These are phyloP conservation scores for Sporisorium graminicola DNA, from an alignment of 1,284 basidiomycete genomes.

Conservation along the genomic window DNA sequence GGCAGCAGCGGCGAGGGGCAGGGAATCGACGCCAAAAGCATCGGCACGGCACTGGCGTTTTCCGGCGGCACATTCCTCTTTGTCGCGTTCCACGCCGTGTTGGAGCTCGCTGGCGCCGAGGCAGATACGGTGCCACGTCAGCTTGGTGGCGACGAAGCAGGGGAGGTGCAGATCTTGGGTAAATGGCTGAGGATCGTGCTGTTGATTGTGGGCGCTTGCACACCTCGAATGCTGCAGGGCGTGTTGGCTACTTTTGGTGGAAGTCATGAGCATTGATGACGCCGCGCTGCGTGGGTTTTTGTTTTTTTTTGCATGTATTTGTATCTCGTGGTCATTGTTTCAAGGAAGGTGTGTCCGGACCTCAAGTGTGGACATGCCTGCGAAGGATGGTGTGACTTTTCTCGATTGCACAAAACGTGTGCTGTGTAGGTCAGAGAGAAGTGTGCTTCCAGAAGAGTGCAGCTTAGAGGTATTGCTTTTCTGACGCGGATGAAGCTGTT, in stretches of 20 bases:
- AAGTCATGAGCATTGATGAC: slow-evolving; percentile 31
- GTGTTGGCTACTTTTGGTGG: slow-evolving; percentile 18
- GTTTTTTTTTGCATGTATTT: too few species aligned
- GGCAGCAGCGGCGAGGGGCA: neutral
- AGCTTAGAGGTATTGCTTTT: slow-evolving; percentile 27
- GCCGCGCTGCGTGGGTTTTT: neutral
- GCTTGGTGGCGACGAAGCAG: neutral
- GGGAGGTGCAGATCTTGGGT: slow-evolving; percentile 36
- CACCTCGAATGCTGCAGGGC: slow-evolving; percentile 33
- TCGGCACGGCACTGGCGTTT: slow-evolving; percentile 81
- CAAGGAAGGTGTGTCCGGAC: too few species aligned
- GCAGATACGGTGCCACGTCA: slow-evolving; percentile 25
- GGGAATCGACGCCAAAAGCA: slow-evolving; percentile 65
- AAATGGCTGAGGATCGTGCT: slow-evolving; percentile 34
- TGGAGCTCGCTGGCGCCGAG: slow-evolving; percentile 54
- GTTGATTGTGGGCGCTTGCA: slow-evolving; percentile 33
- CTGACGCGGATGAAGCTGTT: slow-evolving; percentile 7
- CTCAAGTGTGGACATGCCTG: too few species aligned
- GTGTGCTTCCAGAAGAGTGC: neutral
- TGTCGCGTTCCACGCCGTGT: slow-evolving; percentile 79
- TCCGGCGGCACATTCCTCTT: slow-evolving; percentile 94
- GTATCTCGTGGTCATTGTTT: slow-evolving; percentile 5
- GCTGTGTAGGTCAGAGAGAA: too few species aligned
- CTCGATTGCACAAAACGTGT: neutral
- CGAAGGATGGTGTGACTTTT: neutral